Evolutionary conservation across 768 basidiomycete genomes (phyloP), one percentile per base, ranked within the genome.

Genomic region (Neoboletus subvelutipes): DNA sequence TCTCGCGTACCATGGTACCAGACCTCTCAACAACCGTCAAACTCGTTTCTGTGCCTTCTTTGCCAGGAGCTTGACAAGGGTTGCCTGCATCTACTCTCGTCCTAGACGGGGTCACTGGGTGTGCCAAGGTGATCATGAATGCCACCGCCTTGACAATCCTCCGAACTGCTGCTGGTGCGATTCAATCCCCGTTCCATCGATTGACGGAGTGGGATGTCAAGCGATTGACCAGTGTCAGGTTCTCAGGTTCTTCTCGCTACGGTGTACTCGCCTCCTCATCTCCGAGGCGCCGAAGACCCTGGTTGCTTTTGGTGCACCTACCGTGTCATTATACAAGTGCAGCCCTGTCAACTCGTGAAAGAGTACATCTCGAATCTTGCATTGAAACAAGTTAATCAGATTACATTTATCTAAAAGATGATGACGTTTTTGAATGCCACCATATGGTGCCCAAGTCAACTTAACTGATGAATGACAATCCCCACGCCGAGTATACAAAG

Each of bases 41-140:
- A 71, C 80, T 92, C n/a, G 92, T 92, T 3, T 87, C 84, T 31
- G 78, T 93, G 1, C 92, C 93, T 0, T 75, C 71, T 4, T 61
- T 60, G 1, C 53, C 71, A 1, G 76, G 65, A 2, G 79, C 79
- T 46, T 64, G 60, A 20, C 68, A 75, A 3, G 93, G 94, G 0
- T 66, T 96, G 20, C 89, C 92, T 7, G 92, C 80, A 0, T 86
- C 85, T 0, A 95, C 90, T 0, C 68, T 93, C 40, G 79, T 94
- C 2, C 64, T 96, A 11, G 85, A 94, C 65, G 88, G 92, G 59
- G 63, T 57, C 1, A 84, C 82, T n/a, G n/a, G n/a, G n/a, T n/a
- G 74, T 0, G 80, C 86, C n/a, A 86, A 80, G 59, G 92, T 88
- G 0, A 73, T 95, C 34, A 73, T 96, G 20, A 95, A 95, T 65